Conservation (phyloP, 164 flowering plant genomes). For the Macadamia integrifolia region DNA sequence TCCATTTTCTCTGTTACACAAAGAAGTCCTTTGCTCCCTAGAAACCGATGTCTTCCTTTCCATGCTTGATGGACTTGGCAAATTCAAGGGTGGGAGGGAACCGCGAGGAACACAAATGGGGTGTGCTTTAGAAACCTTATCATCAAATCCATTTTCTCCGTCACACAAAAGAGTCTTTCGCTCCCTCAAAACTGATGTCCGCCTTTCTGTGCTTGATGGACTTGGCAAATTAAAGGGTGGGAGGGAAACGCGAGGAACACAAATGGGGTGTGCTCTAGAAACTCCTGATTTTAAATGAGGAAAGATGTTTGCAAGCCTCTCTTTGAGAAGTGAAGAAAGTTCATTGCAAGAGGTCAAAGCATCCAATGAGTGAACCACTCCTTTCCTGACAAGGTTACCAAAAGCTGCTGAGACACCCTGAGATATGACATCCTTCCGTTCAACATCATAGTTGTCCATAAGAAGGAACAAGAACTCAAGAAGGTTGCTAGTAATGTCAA, state of each 20-base stretch:
- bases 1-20: neutral
- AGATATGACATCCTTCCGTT: constrained; percentile 36
- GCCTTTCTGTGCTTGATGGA: constrained; percentile 5
- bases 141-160: constrained; percentile 5
- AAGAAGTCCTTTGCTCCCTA: constrained; percentile 7
- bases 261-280: constrained; percentile 8
- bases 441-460: constrained; percentile 61
- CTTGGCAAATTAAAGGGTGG: constrained; percentile 14
- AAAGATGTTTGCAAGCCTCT: constrained; percentile 31
- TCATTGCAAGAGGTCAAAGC: constrained; percentile 41
- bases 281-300: constrained; percentile 14
- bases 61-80: constrained; percentile 7
- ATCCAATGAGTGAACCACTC: constrained; percentile 61
- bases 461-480: constrained; percentile 68
- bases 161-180: constrained; percentile 7
- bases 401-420: constrained; percentile 66
- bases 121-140: constrained; percentile 3
- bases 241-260: constrained; percentile 6
- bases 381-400: constrained; percentile 41
- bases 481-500: constrained; percentile 63
- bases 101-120: too few relatives aligned
- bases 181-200: constrained; percentile 1
- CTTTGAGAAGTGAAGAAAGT: constrained; percentile 51
- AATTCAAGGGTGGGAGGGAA: constrained; percentile 7
- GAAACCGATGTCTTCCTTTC: constrained; percentile 6